A percentile compares a stretch with the other conserved stretches of the same genome.
phyloP scores from a whole-genome alignment of 129 eudicot species.

The Mikania micrantha region DNA sequence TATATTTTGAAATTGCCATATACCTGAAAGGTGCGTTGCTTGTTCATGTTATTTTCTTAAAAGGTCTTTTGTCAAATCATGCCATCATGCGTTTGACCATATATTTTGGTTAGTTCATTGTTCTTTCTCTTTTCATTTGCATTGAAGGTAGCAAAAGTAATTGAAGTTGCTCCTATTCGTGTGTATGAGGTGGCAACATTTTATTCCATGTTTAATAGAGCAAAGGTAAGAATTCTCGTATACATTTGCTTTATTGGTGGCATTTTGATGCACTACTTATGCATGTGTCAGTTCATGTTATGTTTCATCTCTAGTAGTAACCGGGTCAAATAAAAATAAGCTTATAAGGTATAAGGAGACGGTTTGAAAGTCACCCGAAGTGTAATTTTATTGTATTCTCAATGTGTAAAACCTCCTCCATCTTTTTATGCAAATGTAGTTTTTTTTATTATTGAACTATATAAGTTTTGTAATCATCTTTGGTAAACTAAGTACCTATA shows the following conservation, averaged over 20 bases:
- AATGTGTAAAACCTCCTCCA: not conserved
- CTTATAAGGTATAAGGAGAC: not conserved
- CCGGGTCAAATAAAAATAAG: not conserved
- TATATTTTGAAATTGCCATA: not conserved
- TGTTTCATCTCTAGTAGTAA: not conserved
- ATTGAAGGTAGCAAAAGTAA: conserved; percentile 77
- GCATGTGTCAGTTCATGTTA: not conserved
- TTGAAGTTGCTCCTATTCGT: conserved; percentile 99
- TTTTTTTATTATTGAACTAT: not conserved
- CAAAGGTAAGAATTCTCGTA: conserved; percentile 50
- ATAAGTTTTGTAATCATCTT: not conserved
- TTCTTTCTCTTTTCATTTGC: conserved; percentile 10
- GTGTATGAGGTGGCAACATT: conserved; percentile 98
- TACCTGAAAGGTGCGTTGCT: not conserved
- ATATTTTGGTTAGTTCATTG: not conserved
- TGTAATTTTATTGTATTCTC: not conserved
- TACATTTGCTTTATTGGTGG: not conserved
- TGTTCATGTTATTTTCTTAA: conserved; percentile 1
- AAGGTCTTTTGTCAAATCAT: not conserved
- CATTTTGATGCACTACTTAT: not conserved
- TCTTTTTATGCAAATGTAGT: not conserved
- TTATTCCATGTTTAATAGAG: conserved; percentile 94
- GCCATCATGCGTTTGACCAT: too few species aligned
- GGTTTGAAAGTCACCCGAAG: not conserved
- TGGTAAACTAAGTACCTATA: not conserved